Evolutionary conservation across 2,329 filamentous ascomycete species (phyloP).

Genomic region (Cladosporium oxysporum): DNA sequence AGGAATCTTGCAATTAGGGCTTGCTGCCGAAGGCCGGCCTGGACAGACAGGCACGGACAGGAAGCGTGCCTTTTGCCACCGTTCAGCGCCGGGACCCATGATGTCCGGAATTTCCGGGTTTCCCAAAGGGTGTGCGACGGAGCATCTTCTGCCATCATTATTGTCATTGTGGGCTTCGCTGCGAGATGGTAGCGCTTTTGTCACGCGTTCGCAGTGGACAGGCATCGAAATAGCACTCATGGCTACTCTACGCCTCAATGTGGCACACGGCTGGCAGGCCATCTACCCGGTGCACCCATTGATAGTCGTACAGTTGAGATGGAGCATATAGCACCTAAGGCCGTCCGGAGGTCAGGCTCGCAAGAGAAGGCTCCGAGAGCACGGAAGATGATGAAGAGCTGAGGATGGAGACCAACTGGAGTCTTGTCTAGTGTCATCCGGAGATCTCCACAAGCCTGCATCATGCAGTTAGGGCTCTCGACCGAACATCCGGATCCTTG

Average conservation of each 20-base stretch:
- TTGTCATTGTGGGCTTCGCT: neutral
- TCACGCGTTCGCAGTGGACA: neutral
- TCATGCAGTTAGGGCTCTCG: neutral
- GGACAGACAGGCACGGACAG: neutral
- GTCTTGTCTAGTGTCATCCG: neutral
- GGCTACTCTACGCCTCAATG: neutral
- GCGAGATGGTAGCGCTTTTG: neutral
- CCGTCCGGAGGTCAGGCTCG: neutral
- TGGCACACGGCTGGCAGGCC: no score
- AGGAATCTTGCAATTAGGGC: slow-evolving; percentile 1
- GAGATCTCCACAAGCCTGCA: slow-evolving; percentile 1
- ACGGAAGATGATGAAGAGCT: neutral
- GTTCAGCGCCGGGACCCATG: neutral
- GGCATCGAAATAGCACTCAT: neutral
- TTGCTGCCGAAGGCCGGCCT: slow-evolving; percentile 1
- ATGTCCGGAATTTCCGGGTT: neutral
- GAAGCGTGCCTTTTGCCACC: neutral
- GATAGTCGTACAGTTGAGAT: neutral
- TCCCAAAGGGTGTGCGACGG: neutral
- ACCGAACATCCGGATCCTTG: neutral
- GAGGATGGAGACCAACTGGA: neutral
- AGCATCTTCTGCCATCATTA: neutral
- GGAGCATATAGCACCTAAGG: neutral
- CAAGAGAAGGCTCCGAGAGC: neutral
- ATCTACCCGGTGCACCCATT: no score